Base-by-base conservation (phyloP, 140 eudicot genomes). In the Erigeron philadelphicus region DNA sequence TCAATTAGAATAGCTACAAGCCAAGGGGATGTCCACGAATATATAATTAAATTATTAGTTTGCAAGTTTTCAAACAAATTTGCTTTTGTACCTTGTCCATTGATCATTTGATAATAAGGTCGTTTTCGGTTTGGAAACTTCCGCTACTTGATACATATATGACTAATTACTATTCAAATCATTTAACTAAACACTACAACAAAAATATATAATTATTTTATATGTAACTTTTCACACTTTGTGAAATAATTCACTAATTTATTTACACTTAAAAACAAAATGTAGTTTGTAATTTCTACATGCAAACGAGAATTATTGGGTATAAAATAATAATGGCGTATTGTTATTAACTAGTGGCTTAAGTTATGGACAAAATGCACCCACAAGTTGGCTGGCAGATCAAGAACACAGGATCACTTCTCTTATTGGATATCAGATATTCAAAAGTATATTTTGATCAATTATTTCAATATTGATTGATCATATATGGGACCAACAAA, bases 371-470 rank as follows among this genome's bases (percentile, higher is more conserved):
- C 81, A 77, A 70, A 71, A 64, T 71, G 68, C 56, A 13, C 68
- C 72, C 77, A 71, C 77, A 45, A 44, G 76, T 62, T 77, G 72
- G 77, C 67, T 71, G 77, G 73, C 68, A 64, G 71, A 77, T 63
- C 60, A 41, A 56, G 55, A 58, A 16, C 67, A 45, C 62, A 25
- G n/a, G 64, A 74, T 67, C 63, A 1, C 13, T 25, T 40, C 61
- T 75, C 55, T 68, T 18, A 75, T 68, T 68, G 75, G 63, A 68
- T 18, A 58, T 35, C 66, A 47, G 15, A 54, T 52, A 70, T 70
- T 76, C 81, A 63, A 63, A 63, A 53, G 66, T 54, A 76, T 70
- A 76, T 49, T 35, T 64, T 54, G n/a, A 63, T 76, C 76, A 62
- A 76, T 70, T 76, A 70, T 76, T 70, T 70, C 72, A 38, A 52